phyloP scores from a whole-genome alignment of 176 grass and related monocot genomes.

The Echinochloa phyllopogon region DNA sequence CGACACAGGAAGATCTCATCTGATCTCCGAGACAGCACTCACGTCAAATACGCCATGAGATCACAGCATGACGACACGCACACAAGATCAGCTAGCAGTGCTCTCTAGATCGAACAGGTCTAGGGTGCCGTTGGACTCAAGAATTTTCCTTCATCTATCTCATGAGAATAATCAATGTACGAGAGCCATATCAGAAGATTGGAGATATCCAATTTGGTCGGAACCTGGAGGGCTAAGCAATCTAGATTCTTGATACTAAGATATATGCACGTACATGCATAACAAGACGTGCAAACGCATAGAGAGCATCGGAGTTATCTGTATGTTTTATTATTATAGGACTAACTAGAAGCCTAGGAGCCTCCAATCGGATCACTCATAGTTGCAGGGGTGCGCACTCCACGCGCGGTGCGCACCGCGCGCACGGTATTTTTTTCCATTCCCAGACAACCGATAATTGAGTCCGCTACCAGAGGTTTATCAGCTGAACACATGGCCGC shows the following conservation, averaged over 20 bases:
- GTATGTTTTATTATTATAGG: too few relatives aligned
- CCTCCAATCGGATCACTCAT: background rate
- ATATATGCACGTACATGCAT: background rate
- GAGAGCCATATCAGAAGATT: slow-evolving; percentile 13
- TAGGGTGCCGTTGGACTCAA: background rate
- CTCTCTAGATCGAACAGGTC: background rate
- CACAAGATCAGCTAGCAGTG: background rate
- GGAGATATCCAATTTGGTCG: background rate
- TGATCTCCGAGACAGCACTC: slow-evolving; percentile 17
- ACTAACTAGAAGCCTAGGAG: background rate
- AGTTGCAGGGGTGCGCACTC: too few relatives aligned
- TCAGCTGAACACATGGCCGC: background rate
- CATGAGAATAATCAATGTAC: background rate
- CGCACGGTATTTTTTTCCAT: too few relatives aligned
- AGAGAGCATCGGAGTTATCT: background rate
- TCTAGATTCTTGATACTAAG: background rate
- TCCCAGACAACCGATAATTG: too few relatives aligned
- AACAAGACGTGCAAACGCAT: background rate
- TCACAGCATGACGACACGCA: background rate
- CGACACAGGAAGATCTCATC: slow-evolving; percentile 8
- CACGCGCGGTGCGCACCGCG: too few relatives aligned
- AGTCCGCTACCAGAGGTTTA: background rate
- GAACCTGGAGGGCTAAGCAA: background rate
- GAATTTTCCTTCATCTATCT: background rate
- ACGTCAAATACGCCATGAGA: slow-evolving; percentile 38